Evolutionary conservation across 1,284 basidiomycete species (phyloP).

Genomic region (Dichomitus squalens): DNA sequence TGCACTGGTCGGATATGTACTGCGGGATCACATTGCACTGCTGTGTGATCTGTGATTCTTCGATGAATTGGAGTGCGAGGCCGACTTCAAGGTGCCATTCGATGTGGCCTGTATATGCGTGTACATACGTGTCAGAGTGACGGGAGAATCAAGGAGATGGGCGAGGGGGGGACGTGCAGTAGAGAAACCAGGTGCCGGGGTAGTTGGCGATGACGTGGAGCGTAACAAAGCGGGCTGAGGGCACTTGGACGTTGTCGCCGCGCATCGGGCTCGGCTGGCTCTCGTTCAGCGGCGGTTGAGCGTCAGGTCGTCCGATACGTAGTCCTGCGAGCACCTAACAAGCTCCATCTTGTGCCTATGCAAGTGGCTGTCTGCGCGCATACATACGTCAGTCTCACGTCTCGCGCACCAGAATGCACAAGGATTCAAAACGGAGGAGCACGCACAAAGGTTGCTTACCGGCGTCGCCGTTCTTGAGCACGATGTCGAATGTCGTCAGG

Average conservation of each 20-base stretch:
- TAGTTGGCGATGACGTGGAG: slow-evolving; percentile 78
- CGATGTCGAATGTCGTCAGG: slow-evolving; percentile 78
- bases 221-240: slow-evolving; percentile 59
- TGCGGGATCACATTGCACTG: slow-evolving; percentile 50
- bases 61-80: slow-evolving; percentile 77
- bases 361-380: slow-evolving; percentile 57
- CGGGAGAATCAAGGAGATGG: no score
- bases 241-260: slow-evolving; percentile 77
- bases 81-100: slow-evolving; percentile 84
- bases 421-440: background rate
- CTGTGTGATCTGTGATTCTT: slow-evolving; percentile 71
- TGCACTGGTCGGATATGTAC: slow-evolving; percentile 72
- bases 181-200: slow-evolving; percentile 84
- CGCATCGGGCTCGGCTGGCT: slow-evolving; percentile 84
- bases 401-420: no score
- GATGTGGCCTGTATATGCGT: slow-evolving; percentile 60
- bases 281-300: slow-evolving; percentile 80
- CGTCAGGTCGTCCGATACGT: slow-evolving; percentile 73
- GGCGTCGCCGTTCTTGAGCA: slow-evolving; percentile 78
- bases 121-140: background rate
- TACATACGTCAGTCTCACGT: background rate
- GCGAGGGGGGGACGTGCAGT: slow-evolving; percentile 52
- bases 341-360: slow-evolving; percentile 86
- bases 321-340: slow-evolving; percentile 72
- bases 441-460: slow-evolving; percentile 83